Evolutionary conservation across 73 alveolate species (phyloP).

Genomic region (Tetrahymena borealis): DNA sequence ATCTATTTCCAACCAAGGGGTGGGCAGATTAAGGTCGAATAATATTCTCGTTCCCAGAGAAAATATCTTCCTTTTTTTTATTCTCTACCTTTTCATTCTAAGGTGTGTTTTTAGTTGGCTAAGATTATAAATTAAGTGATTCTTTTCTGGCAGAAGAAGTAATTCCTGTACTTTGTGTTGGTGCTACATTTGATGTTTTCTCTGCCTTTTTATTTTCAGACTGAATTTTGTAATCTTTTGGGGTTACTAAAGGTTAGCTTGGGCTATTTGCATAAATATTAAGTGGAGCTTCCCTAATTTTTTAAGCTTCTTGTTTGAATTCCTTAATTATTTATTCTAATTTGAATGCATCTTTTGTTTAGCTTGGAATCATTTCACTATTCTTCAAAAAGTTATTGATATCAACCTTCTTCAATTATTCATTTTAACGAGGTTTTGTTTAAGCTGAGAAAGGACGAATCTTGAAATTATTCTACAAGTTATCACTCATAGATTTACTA

Average conservation of each 20-base stretch:
- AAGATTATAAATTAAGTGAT: neutral
- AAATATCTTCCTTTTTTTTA: neutral
- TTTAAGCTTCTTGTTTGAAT: neutral
- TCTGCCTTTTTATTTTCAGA: neutral
- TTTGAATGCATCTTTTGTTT: neutral
- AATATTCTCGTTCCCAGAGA: neutral
- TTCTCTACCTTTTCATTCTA: neutral
- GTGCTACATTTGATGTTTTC: neutral
- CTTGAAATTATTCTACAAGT: neutral
- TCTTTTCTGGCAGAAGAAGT: neutral
- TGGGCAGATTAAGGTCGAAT: neutral
- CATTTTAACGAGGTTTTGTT: neutral
- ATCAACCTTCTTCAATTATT: neutral
- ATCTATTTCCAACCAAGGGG: neutral
- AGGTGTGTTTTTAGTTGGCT: neutral
- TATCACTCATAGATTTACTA: neutral
- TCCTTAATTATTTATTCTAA: neutral
- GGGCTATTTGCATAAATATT: neutral
- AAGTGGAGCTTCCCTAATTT: neutral
- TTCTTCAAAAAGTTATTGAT: neutral
- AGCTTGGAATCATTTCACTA: neutral
- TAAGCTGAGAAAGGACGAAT: neutral
- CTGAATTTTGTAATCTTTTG: neutral
- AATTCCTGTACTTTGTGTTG: neutral
- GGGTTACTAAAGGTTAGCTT: neutral